Evolutionary conservation across 169 alveolate species (phyloP).

Genomic region (Sarcocystis neurona): DNA sequence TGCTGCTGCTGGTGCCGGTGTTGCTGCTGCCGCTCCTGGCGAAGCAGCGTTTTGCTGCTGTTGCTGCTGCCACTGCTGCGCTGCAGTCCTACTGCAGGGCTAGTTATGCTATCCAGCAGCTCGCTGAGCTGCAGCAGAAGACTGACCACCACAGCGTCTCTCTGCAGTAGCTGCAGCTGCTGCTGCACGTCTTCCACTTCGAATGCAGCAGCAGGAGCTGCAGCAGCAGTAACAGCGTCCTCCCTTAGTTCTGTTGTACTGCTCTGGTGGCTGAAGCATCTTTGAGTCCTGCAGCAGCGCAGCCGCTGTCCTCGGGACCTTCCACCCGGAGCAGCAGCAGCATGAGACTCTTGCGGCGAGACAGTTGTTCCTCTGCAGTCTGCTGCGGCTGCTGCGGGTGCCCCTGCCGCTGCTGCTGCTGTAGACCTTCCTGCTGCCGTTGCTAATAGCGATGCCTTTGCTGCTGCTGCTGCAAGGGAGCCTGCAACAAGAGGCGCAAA

Average conservation of each 20-base stretch:
- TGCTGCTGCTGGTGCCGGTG: slow-evolving; percentile 42
- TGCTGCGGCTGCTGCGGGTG: neutral
- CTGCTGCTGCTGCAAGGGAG: neutral
- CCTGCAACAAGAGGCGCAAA: neutral
- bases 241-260: neutral
- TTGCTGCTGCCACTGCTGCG: slow-evolving; percentile 36
- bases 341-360: neutral
- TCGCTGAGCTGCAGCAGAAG: slow-evolving; percentile 9
- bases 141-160: neutral
- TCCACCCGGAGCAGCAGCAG: too few relatives aligned
- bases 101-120: too few relatives aligned
- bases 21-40: slow-evolving; percentile 28
- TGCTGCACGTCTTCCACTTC: neutral
- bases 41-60: slow-evolving; percentile 42
- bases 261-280: neutral
- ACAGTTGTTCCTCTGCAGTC: neutral
- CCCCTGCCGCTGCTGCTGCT: neutral
- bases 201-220: neutral
- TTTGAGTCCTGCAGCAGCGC: neutral
- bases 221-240: neutral
- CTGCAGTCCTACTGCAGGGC: neutral
- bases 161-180: slow-evolving; percentile 10
- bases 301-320: neutral
- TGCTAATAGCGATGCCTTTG: neutral
- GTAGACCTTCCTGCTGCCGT: neutral